Evolutionary conservation across 257 asterid species (phyloP).

Genomic region (Solanum megistacrolobum): DNA sequence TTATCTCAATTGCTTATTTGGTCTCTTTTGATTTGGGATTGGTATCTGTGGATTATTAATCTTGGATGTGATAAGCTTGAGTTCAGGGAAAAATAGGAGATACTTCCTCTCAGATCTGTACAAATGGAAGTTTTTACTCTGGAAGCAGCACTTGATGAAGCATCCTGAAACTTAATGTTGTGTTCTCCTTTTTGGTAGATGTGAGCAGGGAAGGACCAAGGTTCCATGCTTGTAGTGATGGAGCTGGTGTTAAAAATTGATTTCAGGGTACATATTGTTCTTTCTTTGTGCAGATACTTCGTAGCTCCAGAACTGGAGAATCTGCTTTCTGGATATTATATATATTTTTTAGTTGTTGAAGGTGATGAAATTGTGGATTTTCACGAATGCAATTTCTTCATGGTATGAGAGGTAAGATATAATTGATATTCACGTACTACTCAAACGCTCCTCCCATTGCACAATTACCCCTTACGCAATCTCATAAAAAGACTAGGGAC

Average conservation of each 20-base stretch:
- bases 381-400: background rate
- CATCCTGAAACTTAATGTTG: background rate
- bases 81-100: background rate
- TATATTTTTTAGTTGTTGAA: background rate
- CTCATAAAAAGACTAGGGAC: background rate
- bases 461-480: background rate
- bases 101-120: background rate
- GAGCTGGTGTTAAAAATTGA: background rate
- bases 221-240: background rate
- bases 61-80: background rate
- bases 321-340: background rate
- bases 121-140: background rate
- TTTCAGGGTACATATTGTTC: background rate
- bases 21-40: background rate
- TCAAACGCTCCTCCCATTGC: background rate
- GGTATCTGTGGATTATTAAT: background rate
- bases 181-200: background rate
- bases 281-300: background rate
- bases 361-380: background rate
- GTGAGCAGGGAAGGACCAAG: background rate
- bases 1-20: background rate
- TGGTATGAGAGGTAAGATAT: background rate
- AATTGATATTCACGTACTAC: background rate
- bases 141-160: background rate
- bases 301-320: background rate